A percentile compares a stretch with the other conserved stretches of the same genome.
These are phyloP conservation scores for Sporothrix dimorphospora DNA, from an alignment of 2,329 filamentous ascomycete genomes.

Conservation along the genomic window DNA sequence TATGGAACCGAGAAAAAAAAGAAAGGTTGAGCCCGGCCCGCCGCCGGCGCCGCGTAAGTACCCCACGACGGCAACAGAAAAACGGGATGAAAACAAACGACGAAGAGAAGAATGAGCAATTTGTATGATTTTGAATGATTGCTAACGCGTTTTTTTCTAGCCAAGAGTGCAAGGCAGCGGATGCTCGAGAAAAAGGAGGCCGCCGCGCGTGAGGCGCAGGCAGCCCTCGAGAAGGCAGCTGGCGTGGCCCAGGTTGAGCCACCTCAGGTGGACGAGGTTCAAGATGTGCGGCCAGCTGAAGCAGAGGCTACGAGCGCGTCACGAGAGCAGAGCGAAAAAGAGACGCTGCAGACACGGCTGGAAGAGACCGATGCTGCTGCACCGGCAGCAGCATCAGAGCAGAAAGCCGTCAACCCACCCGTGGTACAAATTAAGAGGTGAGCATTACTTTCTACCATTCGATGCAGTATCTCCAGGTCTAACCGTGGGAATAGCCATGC, in stretches of 20 bases:
- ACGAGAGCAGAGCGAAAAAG: not conserved
- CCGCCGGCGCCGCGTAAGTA: slow-evolving; percentile 42
- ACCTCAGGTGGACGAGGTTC: not conserved
- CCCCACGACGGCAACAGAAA: not conserved
- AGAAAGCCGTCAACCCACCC: not conserved
- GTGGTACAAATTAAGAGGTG: slow-evolving; percentile 4
- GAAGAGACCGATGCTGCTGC: not conserved
- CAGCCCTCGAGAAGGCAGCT: slow-evolving; percentile 1
- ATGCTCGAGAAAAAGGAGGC: slow-evolving; percentile 16
- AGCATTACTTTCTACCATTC: not conserved
- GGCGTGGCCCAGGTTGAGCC: not conserved
- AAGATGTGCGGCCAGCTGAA: not conserved
- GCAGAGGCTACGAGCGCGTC: not conserved
- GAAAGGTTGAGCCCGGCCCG: slow-evolving; percentile 45
- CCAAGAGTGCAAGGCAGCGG: slow-evolving; percentile 7
- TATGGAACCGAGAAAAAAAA: slow-evolving; percentile 40
- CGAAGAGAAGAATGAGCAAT: not conserved
- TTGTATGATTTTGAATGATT: not conserved
- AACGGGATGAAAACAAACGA: not conserved
- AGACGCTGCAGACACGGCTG: not conserved
- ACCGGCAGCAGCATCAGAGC: not conserved
- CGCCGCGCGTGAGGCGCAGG: slow-evolving; percentile 3
- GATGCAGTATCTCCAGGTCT: slow-evolving; percentile 20
- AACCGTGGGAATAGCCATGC: not conserved
- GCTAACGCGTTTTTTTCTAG: not conserved